phyloP scores from a whole-genome alignment of 768 basidiomycete genomes.

The Leccinum subgranulosum region DNA sequence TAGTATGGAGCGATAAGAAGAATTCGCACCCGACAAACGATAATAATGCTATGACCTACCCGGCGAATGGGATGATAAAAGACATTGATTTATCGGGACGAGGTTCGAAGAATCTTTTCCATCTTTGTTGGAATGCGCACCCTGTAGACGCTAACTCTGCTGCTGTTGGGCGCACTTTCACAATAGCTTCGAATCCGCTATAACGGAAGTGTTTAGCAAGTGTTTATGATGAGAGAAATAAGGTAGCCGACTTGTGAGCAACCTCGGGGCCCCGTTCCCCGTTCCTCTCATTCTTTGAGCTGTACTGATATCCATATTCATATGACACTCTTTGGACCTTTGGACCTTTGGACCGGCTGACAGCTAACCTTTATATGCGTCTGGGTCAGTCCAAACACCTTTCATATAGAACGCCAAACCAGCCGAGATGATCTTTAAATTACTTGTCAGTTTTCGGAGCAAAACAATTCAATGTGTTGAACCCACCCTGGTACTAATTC shows the following conservation, averaged over 20 bases:
- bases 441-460: not conserved
- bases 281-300: conserved; percentile 29
- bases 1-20: conserved; percentile 5
- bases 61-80: conserved; percentile 38
- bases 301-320: conserved; percentile 19
- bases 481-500: conserved; percentile 41
- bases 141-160: conserved; percentile 47
- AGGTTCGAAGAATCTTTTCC: conserved; percentile 49
- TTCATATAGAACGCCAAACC: not conserved
- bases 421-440: not conserved
- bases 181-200: conserved; percentile 51
- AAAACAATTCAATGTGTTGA: not conserved
- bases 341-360: not conserved
- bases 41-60: conserved; percentile 29
- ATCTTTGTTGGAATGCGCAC: conserved; percentile 44
- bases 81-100: conserved; percentile 57
- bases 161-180: conserved; percentile 50
- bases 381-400: not conserved
- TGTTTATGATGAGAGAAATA: not conserved
- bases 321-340: not conserved
- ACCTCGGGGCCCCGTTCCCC: conserved; percentile 48
- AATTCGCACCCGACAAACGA: not conserved
- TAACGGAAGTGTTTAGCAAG: not conserved
- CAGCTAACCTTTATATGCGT: not conserved
- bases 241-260: conserved; percentile 46